Evolutionary conservation across 2,329 filamentous ascomycete genomes (phyloP), one percentile per base, ranked within the genome.

Genomic region (Alternaria infectoria): DNA sequence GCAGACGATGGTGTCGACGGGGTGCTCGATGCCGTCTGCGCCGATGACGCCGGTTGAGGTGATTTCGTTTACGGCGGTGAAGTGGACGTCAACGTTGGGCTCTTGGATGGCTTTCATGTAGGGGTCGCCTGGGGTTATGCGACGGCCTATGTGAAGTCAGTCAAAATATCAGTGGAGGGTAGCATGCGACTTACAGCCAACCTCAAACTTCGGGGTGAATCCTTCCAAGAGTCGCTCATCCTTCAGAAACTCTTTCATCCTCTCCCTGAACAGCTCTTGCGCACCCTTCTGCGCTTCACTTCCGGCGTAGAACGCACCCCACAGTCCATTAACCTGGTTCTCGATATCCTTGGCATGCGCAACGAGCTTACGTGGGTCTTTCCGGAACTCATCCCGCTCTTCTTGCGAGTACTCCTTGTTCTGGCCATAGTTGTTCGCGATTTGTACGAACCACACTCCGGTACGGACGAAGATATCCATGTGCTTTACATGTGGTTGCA

Each of bases 61-160:
- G 60, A 84, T 81, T 26, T 79, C 77, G 13, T 74, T 74, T 3
- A 85, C 83, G 2, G 80, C 76, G 2, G 83, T 82, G 67, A 85
- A 86, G 65, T 85, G 83, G 0, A 86, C 83, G 66, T 85, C 81
- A 2, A 86, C 83, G 55, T 86, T 86, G 8, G 78, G 74, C 57
- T 85, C 78, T 62, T 85, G 83, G 47, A 86, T 83, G 1, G 84
- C 84, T 46, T 77, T 65, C 80, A 86, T 84, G 66, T 86, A 86
- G 2, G 83, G 83, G 67, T 85, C 83, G 3, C 84, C 84, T 0
- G 83, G 83, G 0, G 82, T 84, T 45, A 85, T 75, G n/a, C 83
- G 68, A 11, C 83, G 78, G n/a, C n/a, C n/a, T n/a, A n/a, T n/a
- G n/a, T n/a, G n/a, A n/a, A n/a, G n/a, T n/a, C n/a, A n/a, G n/a